Evolutionary conservation across 169 alveolate species (phyloP).

Genomic region (Plasmodium knowlesi): DNA sequence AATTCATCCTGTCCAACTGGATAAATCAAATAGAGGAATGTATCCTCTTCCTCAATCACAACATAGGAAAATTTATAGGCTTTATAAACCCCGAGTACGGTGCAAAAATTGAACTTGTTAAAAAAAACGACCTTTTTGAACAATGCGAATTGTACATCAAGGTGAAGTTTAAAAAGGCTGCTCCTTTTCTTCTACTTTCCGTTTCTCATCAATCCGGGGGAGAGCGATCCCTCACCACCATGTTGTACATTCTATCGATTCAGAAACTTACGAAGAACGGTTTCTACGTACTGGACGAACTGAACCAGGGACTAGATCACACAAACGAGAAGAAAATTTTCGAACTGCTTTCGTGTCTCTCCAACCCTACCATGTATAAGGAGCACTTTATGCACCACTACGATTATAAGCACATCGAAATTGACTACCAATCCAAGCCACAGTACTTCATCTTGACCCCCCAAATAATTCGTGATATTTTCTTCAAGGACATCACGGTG

Average conservation of each 20-base stretch:
- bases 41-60: constrained; percentile 75
- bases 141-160: constrained; percentile 77
- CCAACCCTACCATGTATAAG: constrained; percentile 14
- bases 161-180: constrained; percentile 78
- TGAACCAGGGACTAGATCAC: constrained; percentile 84
- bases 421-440: constrained; percentile 69
- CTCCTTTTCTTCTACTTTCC: constrained; percentile 79
- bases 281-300: constrained; percentile 83
- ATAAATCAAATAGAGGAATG: constrained; percentile 58
- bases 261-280: constrained; percentile 82
- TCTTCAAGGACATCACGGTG: constrained; percentile 41
- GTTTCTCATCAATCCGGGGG: constrained; percentile 87
- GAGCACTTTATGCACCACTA: constrained; percentile 3
- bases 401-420: constrained; percentile 19
- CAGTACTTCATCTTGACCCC: constrained; percentile 85
- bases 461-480: constrained; percentile 73
- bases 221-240: constrained; percentile 84
- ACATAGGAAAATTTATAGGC: constrained; percentile 78
- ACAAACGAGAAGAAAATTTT: constrained; percentile 78
- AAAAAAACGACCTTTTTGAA: constrained; percentile 75
- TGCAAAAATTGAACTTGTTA: constrained; percentile 81
- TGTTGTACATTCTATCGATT: constrained; percentile 82
- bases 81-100: constrained; percentile 78
- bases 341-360: constrained; percentile 70
- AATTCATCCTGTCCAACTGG: constrained; percentile 73